Conservation (phyloP, 2,329 filamentous ascomycete species). For the Neonectria neomacrospora region DNA sequence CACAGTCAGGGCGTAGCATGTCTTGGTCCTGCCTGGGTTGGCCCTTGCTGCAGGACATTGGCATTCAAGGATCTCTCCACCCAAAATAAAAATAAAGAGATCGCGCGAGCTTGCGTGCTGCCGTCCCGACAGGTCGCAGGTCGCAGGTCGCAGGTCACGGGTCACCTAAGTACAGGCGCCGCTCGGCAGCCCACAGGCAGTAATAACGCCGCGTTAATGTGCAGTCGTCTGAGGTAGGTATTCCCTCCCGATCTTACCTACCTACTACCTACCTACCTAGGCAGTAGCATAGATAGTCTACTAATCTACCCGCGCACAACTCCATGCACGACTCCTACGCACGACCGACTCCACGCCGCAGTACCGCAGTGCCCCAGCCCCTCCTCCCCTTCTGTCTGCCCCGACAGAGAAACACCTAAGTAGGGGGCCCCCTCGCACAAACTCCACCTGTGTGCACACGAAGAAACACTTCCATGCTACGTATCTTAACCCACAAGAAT, state of each 20-base stretch:
- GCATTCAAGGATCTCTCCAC: constrained; percentile 43
- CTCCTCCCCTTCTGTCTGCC: not conserved
- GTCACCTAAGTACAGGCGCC: not conserved
- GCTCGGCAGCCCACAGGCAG: not conserved
- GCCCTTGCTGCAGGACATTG: constrained; percentile 39
- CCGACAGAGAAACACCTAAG: constrained; percentile 2
- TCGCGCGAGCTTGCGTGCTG: constrained; percentile 39
- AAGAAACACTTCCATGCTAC: constrained; percentile 19
- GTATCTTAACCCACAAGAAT: not conserved
- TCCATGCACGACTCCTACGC: not conserved
- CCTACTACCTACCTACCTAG: too few relatives aligned
- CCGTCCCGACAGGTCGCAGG: constrained; percentile 29
- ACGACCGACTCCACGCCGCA: constrained; percentile 14
- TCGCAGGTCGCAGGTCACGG: constrained; percentile 28
- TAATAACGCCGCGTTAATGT: constrained; percentile 4
- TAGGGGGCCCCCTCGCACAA: constrained; percentile 5
- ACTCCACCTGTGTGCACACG: constrained; percentile 15
- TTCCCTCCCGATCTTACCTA: constrained; percentile 2
- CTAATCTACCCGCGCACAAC: not conserved
- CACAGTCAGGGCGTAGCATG: not conserved
- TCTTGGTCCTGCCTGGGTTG: constrained; percentile 13
- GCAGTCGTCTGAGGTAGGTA: not conserved
- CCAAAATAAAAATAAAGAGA: constrained; percentile 30
- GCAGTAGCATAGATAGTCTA: too few relatives aligned
- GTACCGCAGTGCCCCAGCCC: constrained; percentile 16